Evolutionary conservation across 768 basidiomycete genomes (phyloP), one percentile per base, ranked within the genome.

Genomic region (Baorangia bicolor): DNA sequence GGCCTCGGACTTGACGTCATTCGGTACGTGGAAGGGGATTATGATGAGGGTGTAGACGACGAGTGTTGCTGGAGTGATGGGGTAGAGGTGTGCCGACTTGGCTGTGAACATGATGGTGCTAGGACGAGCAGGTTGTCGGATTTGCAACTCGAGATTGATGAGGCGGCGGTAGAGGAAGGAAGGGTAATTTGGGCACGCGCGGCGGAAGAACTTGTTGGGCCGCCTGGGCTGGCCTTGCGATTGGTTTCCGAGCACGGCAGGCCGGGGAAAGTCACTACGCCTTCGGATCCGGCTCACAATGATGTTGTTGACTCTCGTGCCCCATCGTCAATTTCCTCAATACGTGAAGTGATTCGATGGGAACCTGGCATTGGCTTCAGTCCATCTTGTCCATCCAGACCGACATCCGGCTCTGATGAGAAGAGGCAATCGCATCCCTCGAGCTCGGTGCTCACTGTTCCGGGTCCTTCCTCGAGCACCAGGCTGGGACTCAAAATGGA

Each of bases 131-230:
- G 30, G 40, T 20, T 44, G 1, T 30, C 35, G 23, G 48, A 23
- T 42, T 14, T 67, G 44, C 63, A 38, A 18, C 44, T 57, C 35
- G 51, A 44, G 46, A 55, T 65, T 3, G 56, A 68, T 8, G 68
- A 69, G 49, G 58, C 23, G 3, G 40, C 33, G n/a, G 68, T 69
- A 27, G 68, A 69, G n/a, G 51, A 64, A 44, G 68, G 64, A 37
- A 60, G 57, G 61, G 49, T 46, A 2, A 23, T 39, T 30, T 69
- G 68, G 68, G 39, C 58, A 23, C 52, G 56, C 33, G 37, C 52
- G 13, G 57, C 61, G 2, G 56, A 61, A 40, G 61, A 64, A 21
- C 59, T 69, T 18, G 66, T 69, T 20, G 68, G 66, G 8, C 54
- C 53, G 12, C 53, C 58, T 33, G 59, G 67, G 4, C 20, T 60